Percentiles rank a stretch among this genome's conserved stretches.
phyloP scores from a whole-genome alignment of 1,284 basidiomycete genomes.

The Apiotrichum laibachii region DNA sequence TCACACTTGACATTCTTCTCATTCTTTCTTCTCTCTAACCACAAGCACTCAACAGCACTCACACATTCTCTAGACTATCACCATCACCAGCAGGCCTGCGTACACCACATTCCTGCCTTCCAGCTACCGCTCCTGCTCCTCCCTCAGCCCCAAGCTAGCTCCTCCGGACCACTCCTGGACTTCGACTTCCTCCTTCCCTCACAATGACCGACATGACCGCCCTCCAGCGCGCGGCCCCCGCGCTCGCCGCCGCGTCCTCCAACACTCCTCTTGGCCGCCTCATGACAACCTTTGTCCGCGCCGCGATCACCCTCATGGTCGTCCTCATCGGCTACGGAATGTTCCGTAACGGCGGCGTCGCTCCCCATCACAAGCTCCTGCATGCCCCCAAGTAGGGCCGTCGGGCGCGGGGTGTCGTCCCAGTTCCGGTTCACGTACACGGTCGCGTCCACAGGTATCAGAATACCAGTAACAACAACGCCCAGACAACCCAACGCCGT shows the following conservation, averaged over 20 bases:
- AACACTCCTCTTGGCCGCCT: background rate
- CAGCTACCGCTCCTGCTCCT: too few relatives aligned
- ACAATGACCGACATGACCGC: background rate
- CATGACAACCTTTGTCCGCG: slow-evolving; percentile 1
- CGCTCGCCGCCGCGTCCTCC: background rate
- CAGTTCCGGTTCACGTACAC: background rate
- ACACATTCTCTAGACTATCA: too few relatives aligned
- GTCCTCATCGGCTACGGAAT: slow-evolving; percentile 10
- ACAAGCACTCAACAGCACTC: too few relatives aligned
- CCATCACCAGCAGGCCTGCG: too few relatives aligned
- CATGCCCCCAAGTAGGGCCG: background rate
- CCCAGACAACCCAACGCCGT: background rate
- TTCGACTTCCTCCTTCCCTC: background rate
- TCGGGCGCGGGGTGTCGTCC: background rate
- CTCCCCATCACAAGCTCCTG: slow-evolving; percentile 7
- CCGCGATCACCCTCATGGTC: slow-evolving; percentile 9
- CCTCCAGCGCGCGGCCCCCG: slow-evolving; percentile 1
- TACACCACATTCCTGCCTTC: too few relatives aligned
- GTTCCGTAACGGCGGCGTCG: slow-evolving; percentile 12
- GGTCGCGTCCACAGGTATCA: slow-evolving; percentile 1
- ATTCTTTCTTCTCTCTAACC: too few relatives aligned
- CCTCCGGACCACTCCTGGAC: background rate
- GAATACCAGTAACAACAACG: background rate
- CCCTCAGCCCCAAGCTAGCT: background rate
- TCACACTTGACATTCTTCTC: too few relatives aligned